Conservation (phyloP, 2,329 filamentous ascomycete genomes). For the Gnomoniopsis smithogilvyi region DNA sequence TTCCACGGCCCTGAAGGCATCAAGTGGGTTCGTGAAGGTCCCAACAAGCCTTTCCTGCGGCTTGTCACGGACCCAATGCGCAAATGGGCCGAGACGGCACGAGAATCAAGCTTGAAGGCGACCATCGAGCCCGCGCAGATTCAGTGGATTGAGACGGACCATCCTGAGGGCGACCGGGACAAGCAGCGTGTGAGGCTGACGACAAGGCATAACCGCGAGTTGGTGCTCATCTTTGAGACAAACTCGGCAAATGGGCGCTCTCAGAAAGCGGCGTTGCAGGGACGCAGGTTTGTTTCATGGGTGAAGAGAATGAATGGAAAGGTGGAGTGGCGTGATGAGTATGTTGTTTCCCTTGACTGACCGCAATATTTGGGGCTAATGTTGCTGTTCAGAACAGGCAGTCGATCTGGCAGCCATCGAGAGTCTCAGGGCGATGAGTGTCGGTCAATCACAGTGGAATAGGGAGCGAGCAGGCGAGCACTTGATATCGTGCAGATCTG, state of each 20-base stretch:
- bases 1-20: constrained; percentile 4
- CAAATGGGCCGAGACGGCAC: constrained; percentile 8
- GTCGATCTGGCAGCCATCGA: not conserved
- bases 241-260: constrained; percentile 3
- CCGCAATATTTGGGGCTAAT: not conserved
- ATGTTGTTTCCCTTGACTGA: not conserved
- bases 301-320: constrained; percentile 8
- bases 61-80: constrained; percentile 7
- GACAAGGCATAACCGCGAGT: constrained; percentile 10
- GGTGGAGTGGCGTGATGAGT: not conserved
- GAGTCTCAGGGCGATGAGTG: not conserved
- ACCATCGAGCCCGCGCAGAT: constrained; percentile 12
- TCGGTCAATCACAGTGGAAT: not conserved
- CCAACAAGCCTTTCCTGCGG: constrained; percentile 5
- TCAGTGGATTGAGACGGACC: constrained; percentile 6
- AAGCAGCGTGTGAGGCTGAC: constrained; percentile 7
- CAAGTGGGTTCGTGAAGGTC: constrained; percentile 8
- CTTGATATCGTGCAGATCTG: too few relatives aligned
- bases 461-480: too few relatives aligned
- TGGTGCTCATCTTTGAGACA: constrained; percentile 12
- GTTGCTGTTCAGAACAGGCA: not conserved
- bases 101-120: not conserved
- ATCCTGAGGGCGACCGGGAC: not conserved
- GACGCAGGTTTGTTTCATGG: constrained; percentile 10
- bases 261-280: constrained; percentile 12